Conservation (phyloP, 23 red algal genomes). For the Chondrus crispus region DNA sequence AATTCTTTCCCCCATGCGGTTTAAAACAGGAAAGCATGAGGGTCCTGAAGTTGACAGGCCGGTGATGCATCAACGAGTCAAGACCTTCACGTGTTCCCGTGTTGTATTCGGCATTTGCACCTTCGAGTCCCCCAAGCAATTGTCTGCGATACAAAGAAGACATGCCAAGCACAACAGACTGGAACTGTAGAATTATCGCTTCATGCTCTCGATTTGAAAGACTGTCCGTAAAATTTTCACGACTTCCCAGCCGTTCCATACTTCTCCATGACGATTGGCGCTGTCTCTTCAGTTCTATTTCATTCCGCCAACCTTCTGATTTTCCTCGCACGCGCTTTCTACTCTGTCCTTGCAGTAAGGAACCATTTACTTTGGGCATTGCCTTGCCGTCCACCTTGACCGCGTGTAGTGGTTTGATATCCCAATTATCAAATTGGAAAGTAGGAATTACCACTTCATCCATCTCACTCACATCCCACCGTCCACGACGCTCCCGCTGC, state of each 20-base stretch:
- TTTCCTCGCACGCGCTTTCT: not conserved
- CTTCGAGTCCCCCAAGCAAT: not conserved
- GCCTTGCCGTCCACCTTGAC: not conserved
- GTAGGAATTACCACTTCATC: not conserved
- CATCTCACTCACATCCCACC: not conserved
- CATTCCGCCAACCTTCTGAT: not conserved
- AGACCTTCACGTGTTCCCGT: not conserved
- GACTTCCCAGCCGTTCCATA: not conserved
- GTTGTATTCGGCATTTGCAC: not conserved
- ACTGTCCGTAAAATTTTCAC: not conserved
- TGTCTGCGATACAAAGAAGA: not conserved
- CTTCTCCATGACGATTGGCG: not conserved
- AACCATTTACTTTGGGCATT: not conserved
- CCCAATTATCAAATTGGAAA: not conserved
- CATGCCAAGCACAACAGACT: not conserved
- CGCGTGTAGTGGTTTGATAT: not conserved
- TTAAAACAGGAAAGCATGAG: not conserved
- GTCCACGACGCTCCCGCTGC: not conserved
- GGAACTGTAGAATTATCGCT: not conserved
- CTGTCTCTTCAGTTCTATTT: not conserved
- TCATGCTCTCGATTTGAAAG: not conserved
- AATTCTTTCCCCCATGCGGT: not conserved
- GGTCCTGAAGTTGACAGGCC: not conserved
- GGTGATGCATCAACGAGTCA: not conserved
- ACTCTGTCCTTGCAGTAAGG: not conserved